Percentiles rank a stretch among this genome's conserved stretches.
These are phyloP conservation scores for Deuterostichococcus epilithicus DNA, from an alignment of 139 green algal genomes.

Conservation along the genomic window DNA sequence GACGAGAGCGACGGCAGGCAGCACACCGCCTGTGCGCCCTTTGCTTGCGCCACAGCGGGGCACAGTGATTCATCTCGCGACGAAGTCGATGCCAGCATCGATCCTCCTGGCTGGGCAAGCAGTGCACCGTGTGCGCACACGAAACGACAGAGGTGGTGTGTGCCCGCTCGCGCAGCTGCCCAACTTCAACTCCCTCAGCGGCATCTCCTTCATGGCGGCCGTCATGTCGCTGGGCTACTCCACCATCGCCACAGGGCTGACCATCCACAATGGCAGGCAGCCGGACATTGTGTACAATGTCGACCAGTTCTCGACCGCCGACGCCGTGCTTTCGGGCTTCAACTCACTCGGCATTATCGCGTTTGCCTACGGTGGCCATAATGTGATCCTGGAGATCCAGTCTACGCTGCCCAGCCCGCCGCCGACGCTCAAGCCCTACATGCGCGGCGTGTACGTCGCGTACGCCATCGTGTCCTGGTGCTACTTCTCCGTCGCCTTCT, in stretches of 20 bases:
- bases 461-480: constrained; percentile 21
- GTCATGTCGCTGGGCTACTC: constrained; percentile 32
- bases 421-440: constrained; percentile 17
- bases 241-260: constrained; percentile 26
- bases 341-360: constrained; percentile 16
- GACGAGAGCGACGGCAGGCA: no score
- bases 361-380: constrained; percentile 24
- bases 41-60: no score
- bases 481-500: constrained; percentile 16
- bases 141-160: background rate
- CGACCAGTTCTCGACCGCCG: background rate
- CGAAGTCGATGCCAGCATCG: no score
- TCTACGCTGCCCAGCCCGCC: background rate
- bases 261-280: background rate
- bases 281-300: constrained; percentile 9
- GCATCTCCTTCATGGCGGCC: constrained; percentile 28
- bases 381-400: constrained; percentile 2
- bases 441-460: constrained; percentile 27
- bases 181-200: constrained; percentile 7
- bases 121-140: background rate
- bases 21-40: no score
- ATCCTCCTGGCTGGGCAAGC: no score
- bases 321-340: constrained; percentile 38
- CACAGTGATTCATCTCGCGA: no score
- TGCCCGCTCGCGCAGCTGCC: constrained; percentile 13